A percentile compares a stretch with the other conserved stretches of the same genome.
phyloP scores from a whole-genome alignment of 2,329 filamentous ascomycete species.

The Phyllosticta citriasiana region DNA sequence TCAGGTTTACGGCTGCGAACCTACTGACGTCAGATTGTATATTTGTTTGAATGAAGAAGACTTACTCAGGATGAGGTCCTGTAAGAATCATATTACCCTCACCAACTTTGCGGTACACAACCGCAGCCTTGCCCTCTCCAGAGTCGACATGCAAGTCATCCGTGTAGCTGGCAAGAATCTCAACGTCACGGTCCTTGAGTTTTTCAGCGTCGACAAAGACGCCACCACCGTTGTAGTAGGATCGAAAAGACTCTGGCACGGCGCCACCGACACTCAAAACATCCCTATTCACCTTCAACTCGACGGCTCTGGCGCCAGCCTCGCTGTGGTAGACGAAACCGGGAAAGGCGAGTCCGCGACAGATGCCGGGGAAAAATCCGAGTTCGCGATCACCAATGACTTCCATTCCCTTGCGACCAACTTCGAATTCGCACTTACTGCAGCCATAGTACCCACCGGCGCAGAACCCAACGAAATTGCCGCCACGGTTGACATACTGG shows the following conservation, averaged over 20 bases:
- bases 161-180: constrained; percentile 72
- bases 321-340: constrained; percentile 91
- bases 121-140: constrained; percentile 62
- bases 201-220: constrained; percentile 74
- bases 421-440: constrained; percentile 79
- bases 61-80: constrained; percentile 85
- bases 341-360: constrained; percentile 74
- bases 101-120: constrained; percentile 75
- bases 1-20: constrained; percentile 72
- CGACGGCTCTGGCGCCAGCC: constrained; percentile 64
- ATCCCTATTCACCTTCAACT: constrained; percentile 53
- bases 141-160: constrained; percentile 67
- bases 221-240: constrained; percentile 92
- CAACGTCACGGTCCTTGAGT: constrained; percentile 53
- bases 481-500: constrained; percentile 77
- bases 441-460: constrained; percentile 90
- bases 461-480: constrained; percentile 82
- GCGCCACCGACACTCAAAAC: constrained; percentile 42
- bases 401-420: constrained; percentile 69
- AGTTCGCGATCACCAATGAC: constrained; percentile 80
- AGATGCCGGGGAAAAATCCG: constrained; percentile 77
- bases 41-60: constrained; percentile 14
- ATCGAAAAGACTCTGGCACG: constrained; percentile 54
- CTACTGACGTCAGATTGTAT: constrained; percentile 37
- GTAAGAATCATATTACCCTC: constrained; percentile 71